Evolutionary conservation across 768 basidiomycete genomes (phyloP), one percentile per base, ranked within the genome.

Genomic region (Termitomyces sp.): DNA sequence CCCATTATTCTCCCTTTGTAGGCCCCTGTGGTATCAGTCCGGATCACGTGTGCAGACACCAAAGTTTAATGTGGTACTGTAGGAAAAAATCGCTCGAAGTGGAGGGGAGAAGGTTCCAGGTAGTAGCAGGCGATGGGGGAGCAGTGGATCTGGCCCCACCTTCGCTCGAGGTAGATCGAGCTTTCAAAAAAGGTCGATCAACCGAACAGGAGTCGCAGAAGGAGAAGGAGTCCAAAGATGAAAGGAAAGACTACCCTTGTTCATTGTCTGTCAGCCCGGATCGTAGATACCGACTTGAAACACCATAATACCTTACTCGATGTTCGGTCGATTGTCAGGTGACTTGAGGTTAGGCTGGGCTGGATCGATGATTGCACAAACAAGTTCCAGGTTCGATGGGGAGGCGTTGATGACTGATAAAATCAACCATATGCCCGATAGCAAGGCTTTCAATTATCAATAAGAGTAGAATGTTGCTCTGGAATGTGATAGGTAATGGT

Each of bases 31-130:
- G 7, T 49, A 19, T 31, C n/a, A 49, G 21, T 35, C 33, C 33
- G 48, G 48, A 12, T 14, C 33, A 19, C 9, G 33, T 50, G 48
- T 49, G 35, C 17, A 6, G 1, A 37, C 21, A 37, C 14, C 15
- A 50, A 50, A 50, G 35, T 19, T 50, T 50, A 15, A 50, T 37
- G 35, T 15, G 33, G 33, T 45, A 63, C 35, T 55, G 62, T 61
- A 63, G 62, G 62, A 62, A 63, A 49, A 52, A 62, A 14, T 35
- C n/a, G 14, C 60, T 57, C 44, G 50, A 58, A 60, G 44, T 38
- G 26, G 42, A 43, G 28, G 44, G 28, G 45, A 43, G 38, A 43
- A 49, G 31, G 14, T 26, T 38, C 12, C 17, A 26, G 9, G 35
- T 12, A 35, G 14, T 14, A 14, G 58, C 45, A 53, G 31, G 10